phyloP scores from a whole-genome alignment of 306 rosid species.

The Cicer cuneatum region DNA sequence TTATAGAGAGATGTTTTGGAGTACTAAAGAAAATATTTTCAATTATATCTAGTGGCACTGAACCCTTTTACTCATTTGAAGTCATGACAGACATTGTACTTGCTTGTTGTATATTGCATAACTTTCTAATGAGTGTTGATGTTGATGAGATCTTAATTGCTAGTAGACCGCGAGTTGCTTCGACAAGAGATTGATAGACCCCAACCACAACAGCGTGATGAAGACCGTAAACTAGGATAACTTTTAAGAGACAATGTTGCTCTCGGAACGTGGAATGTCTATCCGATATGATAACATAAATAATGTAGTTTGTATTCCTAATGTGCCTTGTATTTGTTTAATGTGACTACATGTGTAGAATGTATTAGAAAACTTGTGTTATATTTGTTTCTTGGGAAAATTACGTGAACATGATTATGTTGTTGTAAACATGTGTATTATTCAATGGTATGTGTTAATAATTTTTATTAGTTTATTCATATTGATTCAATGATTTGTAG shows the following conservation, averaged over 20 bases:
- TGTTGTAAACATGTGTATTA: too few relatives aligned
- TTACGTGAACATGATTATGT: too few relatives aligned
- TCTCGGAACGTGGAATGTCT: not conserved
- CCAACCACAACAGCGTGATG: not conserved
- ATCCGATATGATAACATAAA: not conserved
- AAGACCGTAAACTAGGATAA: not conserved
- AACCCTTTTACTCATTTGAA: not conserved
- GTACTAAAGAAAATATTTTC: not conserved
- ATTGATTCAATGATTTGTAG: not conserved
- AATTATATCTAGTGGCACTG: not conserved
- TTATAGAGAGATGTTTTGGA: not conserved
- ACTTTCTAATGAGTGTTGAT: not conserved
- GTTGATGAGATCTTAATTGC: not conserved
- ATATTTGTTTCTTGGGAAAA: too few relatives aligned
- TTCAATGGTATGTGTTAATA: too few relatives aligned
- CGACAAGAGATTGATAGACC: not conserved
- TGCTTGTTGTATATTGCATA: slow-evolving; percentile 1
- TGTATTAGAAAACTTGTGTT: too few relatives aligned
- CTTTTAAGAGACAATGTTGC: not conserved
- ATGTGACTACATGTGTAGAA: not conserved
- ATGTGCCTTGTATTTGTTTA: not conserved
- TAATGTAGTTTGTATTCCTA: not conserved
- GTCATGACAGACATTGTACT: not conserved
- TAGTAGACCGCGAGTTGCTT: not conserved
- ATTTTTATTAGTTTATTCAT: too few relatives aligned